Evolutionary conservation across 768 basidiomycete genomes (phyloP).

Genomic region (Pleurotus cornucopiae): DNA sequence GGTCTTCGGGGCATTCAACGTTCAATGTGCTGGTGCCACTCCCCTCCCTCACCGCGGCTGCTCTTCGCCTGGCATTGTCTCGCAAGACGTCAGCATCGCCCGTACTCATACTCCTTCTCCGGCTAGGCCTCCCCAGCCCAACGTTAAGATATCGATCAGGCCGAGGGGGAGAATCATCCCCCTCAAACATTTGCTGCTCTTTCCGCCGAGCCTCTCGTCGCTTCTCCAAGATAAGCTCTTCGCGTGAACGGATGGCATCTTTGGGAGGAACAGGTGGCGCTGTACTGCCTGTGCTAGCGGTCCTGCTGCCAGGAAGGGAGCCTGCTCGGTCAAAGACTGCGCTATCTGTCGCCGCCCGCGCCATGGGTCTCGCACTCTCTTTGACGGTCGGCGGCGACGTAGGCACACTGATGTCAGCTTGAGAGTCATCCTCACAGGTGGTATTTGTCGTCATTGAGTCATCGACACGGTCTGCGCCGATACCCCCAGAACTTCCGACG

Average conservation of each 20-base stretch:
- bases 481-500: slow-evolving; percentile 36
- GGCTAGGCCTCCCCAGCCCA: slow-evolving; percentile 42
- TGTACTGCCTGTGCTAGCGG: slow-evolving; percentile 32
- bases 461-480: slow-evolving; percentile 24
- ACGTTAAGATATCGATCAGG: slow-evolving; percentile 27
- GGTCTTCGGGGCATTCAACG: slow-evolving; percentile 42
- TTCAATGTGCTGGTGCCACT: slow-evolving; percentile 39
- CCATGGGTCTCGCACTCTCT: slow-evolving; percentile 27
- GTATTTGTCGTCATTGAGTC: slow-evolving; percentile 29
- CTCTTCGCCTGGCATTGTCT: slow-evolving; percentile 27
- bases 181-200: slow-evolving; percentile 34
- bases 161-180: slow-evolving; percentile 7
- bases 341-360: slow-evolving; percentile 52
- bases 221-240: slow-evolving; percentile 69
- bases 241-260: slow-evolving; percentile 61
- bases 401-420: slow-evolving; percentile 21
- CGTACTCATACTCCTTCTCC: slow-evolving; percentile 74
- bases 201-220: slow-evolving; percentile 55
- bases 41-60: slow-evolving; percentile 25
- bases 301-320: slow-evolving; percentile 26
- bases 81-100: slow-evolving; percentile 58
- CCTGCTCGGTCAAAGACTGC: slow-evolving; percentile 25
- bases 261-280: slow-evolving; percentile 56
- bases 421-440: slow-evolving; percentile 35
- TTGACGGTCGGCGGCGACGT: slow-evolving; percentile 20